phyloP scores from a whole-genome alignment of 768 basidiomycete species.

The Flagelloscypha sp. region DNA sequence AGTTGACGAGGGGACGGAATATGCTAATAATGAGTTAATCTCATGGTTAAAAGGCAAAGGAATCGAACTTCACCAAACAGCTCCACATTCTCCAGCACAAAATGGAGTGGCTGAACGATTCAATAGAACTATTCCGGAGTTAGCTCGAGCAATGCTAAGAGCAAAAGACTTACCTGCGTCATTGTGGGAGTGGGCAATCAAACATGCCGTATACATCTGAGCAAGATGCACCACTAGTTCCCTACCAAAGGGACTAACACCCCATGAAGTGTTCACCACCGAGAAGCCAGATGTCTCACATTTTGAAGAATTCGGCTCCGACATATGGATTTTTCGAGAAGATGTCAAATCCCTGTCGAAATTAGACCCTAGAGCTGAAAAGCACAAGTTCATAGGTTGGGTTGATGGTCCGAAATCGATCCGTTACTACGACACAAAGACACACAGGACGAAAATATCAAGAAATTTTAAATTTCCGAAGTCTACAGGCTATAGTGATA shows the following conservation, averaged over 20 bases:
- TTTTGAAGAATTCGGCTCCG: slow-evolving; percentile 18
- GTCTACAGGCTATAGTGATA: too few species aligned
- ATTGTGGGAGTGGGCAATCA: slow-evolving; percentile 13
- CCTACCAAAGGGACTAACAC: slow-evolving; percentile 5
- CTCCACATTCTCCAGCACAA: slow-evolving; percentile 13
- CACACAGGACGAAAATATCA: slow-evolving; percentile 14
- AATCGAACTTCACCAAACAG: slow-evolving; percentile 13
- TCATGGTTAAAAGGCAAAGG: slow-evolving; percentile 10
- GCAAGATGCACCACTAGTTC: slow-evolving; percentile 12
- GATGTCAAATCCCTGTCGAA: slow-evolving; percentile 16
- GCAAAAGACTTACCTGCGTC: slow-evolving; percentile 3
- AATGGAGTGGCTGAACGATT: slow-evolving; percentile 15
- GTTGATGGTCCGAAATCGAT: slow-evolving; percentile 17
- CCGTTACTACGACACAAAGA: slow-evolving; percentile 16
- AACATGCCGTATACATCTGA: slow-evolving; percentile 14
- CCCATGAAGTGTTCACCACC: slow-evolving; percentile 8
- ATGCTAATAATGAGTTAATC: slow-evolving; percentile 9
- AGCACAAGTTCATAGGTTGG: slow-evolving; percentile 9
- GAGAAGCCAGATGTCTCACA: slow-evolving; percentile 12
- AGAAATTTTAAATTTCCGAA: slow-evolving; percentile 17
- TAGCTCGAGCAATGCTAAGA: slow-evolving; percentile 10
- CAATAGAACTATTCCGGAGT: slow-evolving; percentile 14
- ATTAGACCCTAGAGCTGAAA: slow-evolving; percentile 7
- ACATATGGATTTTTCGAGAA: slow-evolving; percentile 8
- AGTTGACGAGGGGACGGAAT: slow-evolving; percentile 20